Percentiles rank a stretch among this genome's conserved stretches.
Evolutionary conservation across 176 grass and related monocot species (phyloP).

Genomic region (Phyllostachys edulis): DNA sequence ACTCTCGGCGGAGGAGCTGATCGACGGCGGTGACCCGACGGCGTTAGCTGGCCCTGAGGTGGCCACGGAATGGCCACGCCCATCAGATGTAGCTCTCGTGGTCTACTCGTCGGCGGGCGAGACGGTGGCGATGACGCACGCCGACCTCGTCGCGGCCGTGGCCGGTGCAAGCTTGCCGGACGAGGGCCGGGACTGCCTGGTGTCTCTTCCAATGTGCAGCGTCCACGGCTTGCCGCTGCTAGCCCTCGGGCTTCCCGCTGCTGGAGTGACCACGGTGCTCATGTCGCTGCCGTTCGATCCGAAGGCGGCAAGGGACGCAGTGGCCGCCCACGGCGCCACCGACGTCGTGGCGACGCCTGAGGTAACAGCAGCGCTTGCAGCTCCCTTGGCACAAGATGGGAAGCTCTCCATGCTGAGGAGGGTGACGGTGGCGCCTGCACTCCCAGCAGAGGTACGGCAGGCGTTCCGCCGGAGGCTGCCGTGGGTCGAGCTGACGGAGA

Average conservation of each 20-base stretch:
- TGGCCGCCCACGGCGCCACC: conserved; percentile 28
- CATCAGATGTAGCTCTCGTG: conserved; percentile 27
- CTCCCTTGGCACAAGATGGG: not conserved
- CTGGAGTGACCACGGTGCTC: conserved; percentile 32
- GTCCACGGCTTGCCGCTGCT: conserved; percentile 36
- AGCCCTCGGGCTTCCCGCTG: conserved; percentile 26
- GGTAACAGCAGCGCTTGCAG: not conserved
- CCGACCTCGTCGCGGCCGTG: conserved; percentile 5
- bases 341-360: conserved; percentile 37
- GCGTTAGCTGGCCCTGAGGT: not conserved
- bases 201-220: conserved; percentile 24
- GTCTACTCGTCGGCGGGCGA: conserved; percentile 19
- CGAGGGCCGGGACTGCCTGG: conserved; percentile 20
- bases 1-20: conserved; percentile 58
- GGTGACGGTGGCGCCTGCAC: not conserved
- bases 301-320: not conserved
- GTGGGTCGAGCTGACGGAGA: conserved; percentile 28
- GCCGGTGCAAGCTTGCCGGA: not conserved
- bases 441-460: not conserved
- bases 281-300: not conserved
- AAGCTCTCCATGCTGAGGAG: conserved; percentile 30
- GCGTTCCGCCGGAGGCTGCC: conserved; percentile 33
- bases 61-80: not conserved
- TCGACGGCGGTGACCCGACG: conserved; percentile 44
- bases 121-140: conserved; percentile 32